Conservation (phyloP, 306 rosid species). For the Inga oerstediana region DNA sequence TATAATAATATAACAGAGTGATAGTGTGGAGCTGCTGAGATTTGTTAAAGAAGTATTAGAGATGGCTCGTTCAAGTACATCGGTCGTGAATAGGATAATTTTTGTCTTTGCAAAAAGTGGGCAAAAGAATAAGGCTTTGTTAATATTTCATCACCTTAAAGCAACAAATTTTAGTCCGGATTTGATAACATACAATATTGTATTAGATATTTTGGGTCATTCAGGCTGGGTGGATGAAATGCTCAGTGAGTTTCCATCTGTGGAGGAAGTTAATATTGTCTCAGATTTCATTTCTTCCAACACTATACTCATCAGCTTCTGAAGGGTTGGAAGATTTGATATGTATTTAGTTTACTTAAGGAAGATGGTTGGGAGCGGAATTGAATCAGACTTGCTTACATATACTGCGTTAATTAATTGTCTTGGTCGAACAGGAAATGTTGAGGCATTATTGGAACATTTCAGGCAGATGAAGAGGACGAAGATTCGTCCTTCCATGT, state of each 20-base stretch:
- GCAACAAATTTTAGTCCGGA: constrained; percentile 45
- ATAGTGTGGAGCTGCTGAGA: constrained; percentile 45
- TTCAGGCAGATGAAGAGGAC: constrained; percentile 51
- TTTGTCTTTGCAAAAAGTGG: constrained; percentile 67
- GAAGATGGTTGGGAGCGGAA: constrained; percentile 69
- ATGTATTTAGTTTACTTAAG: constrained; percentile 54
- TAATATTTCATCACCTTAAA: constrained; percentile 60
- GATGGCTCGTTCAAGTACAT: constrained; percentile 45
- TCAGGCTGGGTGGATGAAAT: constrained; percentile 59
- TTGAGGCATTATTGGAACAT: constrained; percentile 61
- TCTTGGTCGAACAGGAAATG: constrained; percentile 69
- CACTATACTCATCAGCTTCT: constrained; percentile 64
- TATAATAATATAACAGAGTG: background rate
- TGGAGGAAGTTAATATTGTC: constrained; percentile 59
- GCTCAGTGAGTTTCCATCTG: constrained; percentile 52
- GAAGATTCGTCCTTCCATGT: constrained; percentile 56
- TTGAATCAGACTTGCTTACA: constrained; percentile 74
- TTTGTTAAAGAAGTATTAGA: constrained; percentile 50
- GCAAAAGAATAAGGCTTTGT: constrained; percentile 68
- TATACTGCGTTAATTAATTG: constrained; percentile 70
- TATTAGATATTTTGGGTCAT: constrained; percentile 74
- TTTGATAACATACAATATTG: constrained; percentile 67
- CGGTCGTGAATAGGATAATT: constrained; percentile 63
- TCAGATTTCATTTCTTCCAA: constrained; percentile 75
- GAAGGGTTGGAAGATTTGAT: constrained; percentile 72